These are phyloP conservation scores for Ottelia alismoides DNA, from an alignment of 106 monocot genomes.

Conservation along the genomic window DNA sequence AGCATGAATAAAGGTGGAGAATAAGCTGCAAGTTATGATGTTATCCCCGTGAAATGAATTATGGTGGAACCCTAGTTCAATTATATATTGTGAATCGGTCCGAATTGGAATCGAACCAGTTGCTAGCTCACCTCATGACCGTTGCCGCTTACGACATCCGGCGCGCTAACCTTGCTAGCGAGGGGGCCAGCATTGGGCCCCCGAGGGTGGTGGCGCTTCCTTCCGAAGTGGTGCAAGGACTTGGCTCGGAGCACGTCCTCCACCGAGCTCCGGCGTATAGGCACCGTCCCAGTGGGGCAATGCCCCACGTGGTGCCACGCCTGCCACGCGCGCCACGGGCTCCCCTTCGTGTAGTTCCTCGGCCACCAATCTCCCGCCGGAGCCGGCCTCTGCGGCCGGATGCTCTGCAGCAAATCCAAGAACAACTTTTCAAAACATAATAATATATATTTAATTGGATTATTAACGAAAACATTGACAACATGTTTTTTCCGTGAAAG, in stretches of 20 bases:
- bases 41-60: no score
- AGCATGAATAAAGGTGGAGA: no score
- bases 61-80: no score
- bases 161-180: conserved; percentile 1
- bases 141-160: conserved; percentile 58
- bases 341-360: conserved; percentile 23
- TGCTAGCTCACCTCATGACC: conserved; percentile 99
- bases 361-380: conserved; percentile 8
- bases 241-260: conserved; percentile 75
- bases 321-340: conserved; percentile 44
- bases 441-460: no score
- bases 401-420: conserved; percentile 29
- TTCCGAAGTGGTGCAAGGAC: conserved; percentile 71
- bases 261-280: conserved; percentile 57
- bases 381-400: conserved; percentile 27
- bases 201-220: conserved; percentile 25
- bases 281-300: conserved; percentile 68
- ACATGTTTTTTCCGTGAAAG: no score
- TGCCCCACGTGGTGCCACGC: conserved; percentile 74
- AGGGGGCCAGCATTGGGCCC: background rate
- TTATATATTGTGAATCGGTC: no score
- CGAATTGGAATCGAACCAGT: no score
- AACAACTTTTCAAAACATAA: no score
- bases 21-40: no score
- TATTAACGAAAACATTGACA: no score